phyloP scores from a whole-genome alignment of 2,329 filamentous ascomycete genomes.

The Periconia sp. region DNA sequence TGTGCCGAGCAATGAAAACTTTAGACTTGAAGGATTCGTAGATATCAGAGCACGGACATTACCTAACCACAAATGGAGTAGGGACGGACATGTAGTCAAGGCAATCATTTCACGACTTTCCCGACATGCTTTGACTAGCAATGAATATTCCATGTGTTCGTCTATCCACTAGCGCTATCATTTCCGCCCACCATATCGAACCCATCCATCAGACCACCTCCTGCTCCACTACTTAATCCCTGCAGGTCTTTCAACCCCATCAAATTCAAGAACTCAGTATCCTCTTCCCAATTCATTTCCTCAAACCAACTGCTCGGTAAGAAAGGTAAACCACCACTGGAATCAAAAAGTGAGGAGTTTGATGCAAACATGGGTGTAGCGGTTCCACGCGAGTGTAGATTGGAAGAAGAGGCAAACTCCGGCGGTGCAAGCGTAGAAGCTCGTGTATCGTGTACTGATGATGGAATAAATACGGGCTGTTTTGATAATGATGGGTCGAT shows the following conservation, averaged over 20 bases:
- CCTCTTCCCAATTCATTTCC: slow-evolving; percentile 20
- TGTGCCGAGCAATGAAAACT: too few species aligned
- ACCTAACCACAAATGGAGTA: neutral
- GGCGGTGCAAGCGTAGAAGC: slow-evolving; percentile 4
- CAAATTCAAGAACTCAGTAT: slow-evolving; percentile 18
- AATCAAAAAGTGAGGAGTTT: neutral
- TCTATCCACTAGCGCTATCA: neutral
- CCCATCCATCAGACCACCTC: neutral
- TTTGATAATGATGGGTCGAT: slow-evolving; percentile 4
- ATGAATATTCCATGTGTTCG: too few species aligned
- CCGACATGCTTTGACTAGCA: too few species aligned
- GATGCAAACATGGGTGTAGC: neutral
- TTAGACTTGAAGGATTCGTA: too few species aligned
- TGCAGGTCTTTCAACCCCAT: slow-evolving; percentile 20
- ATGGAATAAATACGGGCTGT: neutral
- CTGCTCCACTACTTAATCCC: neutral
- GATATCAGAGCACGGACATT: neutral
- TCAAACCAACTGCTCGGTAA: slow-evolving; percentile 19
- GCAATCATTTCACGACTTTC: too few species aligned
- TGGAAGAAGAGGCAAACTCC: neutral
- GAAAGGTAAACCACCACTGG: slow-evolving; percentile 9
- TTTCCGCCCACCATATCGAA: neutral
- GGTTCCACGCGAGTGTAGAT: neutral
- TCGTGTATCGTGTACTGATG: neutral
- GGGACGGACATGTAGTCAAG: too few species aligned